Evolutionary conservation across 179 eudicot species (phyloP), one percentile per base, ranked within the genome.

Genomic region (Drosera spatulata): DNA sequence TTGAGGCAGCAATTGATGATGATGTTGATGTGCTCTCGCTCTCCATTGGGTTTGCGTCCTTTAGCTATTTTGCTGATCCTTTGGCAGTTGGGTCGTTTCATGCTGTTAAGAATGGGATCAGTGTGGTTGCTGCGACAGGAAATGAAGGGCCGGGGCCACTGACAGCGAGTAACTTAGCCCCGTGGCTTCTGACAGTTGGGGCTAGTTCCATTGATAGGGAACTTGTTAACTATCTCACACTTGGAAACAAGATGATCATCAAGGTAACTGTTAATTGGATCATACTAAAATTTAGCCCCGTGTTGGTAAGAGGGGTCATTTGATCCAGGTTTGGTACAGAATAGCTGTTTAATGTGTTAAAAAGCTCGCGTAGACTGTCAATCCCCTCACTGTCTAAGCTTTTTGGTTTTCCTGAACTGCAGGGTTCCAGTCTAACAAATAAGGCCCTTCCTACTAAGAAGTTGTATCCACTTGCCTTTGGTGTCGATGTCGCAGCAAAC

Each of bases 111-210:
- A 41, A 65, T 6, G 62, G 57, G 3, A 50, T 58, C 41, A 49
- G 40, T 3, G 62, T 48, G 39, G 42, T 65, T 11, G 55, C 14
- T 4, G 14, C 54, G 7, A 66, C 55, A 0, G 70, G 70, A 13
- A 71, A 71, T 8, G 5, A 4, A 0, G 75, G 75, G 5, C 70
- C 53, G 2, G 3, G 3, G 1, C 42, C 40, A 3, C 5, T 13
- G 13, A 8, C 61, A 1, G 62, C 56, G 2, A 0, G 10, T 0
- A 63, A 56, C 49, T 7, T 11, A 5, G 58, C 69, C 0, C 69
- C 72, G 1, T 72, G 72, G 76, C 2, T 55, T 5, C 39, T 67
- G 5, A 67, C 62, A 0, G 69, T 72, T 38, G 72, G 54, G 2
- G 72, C 72, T 1, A 49, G 68, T 39, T 47, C 58, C 6, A 59